phyloP scores from a whole-genome alignment of 441 rosid genomes.

The Populus trichocarpa region DNA sequence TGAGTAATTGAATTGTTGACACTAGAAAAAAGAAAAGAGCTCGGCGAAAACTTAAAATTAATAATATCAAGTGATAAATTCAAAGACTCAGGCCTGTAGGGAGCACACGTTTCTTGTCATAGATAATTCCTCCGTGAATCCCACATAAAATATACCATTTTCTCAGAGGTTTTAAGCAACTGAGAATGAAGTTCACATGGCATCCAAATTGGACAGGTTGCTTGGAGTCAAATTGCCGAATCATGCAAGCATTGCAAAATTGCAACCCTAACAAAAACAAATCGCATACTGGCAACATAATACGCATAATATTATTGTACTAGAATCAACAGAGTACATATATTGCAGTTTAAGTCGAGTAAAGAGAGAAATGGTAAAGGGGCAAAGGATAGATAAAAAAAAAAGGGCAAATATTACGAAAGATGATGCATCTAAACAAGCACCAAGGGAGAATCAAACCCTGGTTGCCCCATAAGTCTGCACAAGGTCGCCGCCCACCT shows the following conservation, averaged over 20 bases:
- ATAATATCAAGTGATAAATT: background rate
- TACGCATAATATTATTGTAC: background rate
- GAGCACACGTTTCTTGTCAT: background rate
- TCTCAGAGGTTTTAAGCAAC: too few species aligned
- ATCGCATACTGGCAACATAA: background rate
- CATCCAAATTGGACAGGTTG: background rate
- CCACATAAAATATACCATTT: too few species aligned
- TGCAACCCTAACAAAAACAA: too few species aligned
- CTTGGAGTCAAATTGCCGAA: background rate
- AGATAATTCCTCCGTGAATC: too few species aligned
- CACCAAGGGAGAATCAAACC: background rate
- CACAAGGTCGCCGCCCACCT: background rate
- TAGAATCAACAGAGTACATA: background rate
- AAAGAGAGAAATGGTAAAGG: background rate
- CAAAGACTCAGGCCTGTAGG: background rate
- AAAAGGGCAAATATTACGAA: constrained; percentile 4
- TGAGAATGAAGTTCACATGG: too few species aligned
- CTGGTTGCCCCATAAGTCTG: background rate
- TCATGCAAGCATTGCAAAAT: too few species aligned
- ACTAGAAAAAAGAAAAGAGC: background rate
- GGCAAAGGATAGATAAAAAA: too few species aligned
- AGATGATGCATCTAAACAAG: background rate
- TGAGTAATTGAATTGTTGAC: background rate
- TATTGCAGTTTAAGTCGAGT: background rate
- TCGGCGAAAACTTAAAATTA: background rate